Evolutionary conservation across 2,329 filamentous ascomycete genomes (phyloP).

Genomic region (Lojkania enalia): DNA sequence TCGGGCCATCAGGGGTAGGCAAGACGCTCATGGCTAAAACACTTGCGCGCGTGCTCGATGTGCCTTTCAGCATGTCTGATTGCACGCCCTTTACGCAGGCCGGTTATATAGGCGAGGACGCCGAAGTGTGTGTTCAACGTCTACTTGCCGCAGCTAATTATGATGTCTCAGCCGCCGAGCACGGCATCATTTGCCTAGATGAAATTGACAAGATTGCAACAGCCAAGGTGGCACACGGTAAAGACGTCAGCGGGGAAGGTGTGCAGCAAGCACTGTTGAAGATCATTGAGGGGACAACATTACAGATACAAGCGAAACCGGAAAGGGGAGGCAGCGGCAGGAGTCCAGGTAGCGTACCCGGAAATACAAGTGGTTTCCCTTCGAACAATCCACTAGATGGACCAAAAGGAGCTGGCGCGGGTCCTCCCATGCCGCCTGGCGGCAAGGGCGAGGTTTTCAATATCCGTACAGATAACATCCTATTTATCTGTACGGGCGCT

Average conservation of each 20-base stretch:
- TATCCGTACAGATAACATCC: constrained; percentile 91
- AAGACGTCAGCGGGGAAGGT: constrained; percentile 94
- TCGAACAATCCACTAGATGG: constrained; percentile 27
- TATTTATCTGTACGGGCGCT: constrained; percentile 95
- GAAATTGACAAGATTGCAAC: constrained; percentile 98
- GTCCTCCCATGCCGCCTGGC: constrained; percentile 18
- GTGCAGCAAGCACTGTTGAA: constrained; percentile 95
- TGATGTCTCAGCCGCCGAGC: constrained; percentile 79
- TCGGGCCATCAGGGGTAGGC: constrained; percentile 91
- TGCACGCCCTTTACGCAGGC: constrained; percentile 96
- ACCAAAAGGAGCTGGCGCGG: constrained; percentile 21
- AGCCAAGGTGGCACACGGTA: constrained; percentile 81
- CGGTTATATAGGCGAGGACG: constrained; percentile 96
- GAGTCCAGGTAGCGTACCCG: constrained; percentile 24
- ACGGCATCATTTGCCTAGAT: constrained; percentile 92
- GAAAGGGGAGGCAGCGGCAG: constrained; percentile 56
- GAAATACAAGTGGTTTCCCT: constrained; percentile 16
- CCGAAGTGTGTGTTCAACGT: constrained; percentile 91
- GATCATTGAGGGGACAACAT: constrained; percentile 92
- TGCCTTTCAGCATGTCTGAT: constrained; percentile 93
- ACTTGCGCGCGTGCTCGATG: constrained; percentile 86
- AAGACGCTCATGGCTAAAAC: constrained; percentile 97
- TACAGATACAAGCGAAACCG: constrained; percentile 88
- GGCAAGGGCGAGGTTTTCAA: constrained; percentile 65
- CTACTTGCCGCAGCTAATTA: constrained; percentile 89